These are phyloP conservation scores for Neofusicoccum laricinum DNA, from an alignment of 2,329 filamentous ascomycete species.

Conservation along the genomic window DNA sequence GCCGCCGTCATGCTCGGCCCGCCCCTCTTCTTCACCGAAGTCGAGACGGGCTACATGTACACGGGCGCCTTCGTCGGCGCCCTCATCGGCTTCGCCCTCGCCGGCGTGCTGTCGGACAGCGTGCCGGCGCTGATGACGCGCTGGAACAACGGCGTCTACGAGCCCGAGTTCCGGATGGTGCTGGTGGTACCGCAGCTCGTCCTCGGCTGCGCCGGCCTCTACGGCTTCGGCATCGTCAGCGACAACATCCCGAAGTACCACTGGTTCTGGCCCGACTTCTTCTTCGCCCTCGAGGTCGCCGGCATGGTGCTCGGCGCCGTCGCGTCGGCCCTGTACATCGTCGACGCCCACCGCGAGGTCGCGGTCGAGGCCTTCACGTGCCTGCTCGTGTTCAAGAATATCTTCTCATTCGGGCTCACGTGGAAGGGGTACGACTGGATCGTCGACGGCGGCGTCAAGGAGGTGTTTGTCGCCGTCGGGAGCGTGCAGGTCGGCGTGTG, in stretches of 20 bases:
- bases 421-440: conserved; percentile 86
- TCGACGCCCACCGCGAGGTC: conserved; percentile 89
- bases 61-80: conserved; percentile 82
- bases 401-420: conserved; percentile 84
- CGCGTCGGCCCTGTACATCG: conserved; percentile 80
- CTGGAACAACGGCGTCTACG: conserved; percentile 65
- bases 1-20: conserved; percentile 79
- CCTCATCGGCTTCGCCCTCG: conserved; percentile 71
- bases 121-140: conserved; percentile 68
- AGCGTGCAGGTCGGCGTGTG: conserved; percentile 78
- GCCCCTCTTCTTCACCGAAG: conserved; percentile 77
- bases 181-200: conserved; percentile 80
- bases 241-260: conserved; percentile 60
- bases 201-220: conserved; percentile 73
- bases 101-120: conserved; percentile 71
- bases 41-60: conserved; percentile 83
- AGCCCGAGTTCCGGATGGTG: conserved; percentile 64
- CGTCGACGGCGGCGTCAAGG: conserved; percentile 57
- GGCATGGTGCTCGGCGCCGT: conserved; percentile 93
- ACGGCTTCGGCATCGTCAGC: conserved; percentile 77
- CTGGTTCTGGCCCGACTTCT: conserved; percentile 73
- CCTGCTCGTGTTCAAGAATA: conserved; percentile 89
- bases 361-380: conserved; percentile 87
- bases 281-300: conserved; percentile 79
- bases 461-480: conserved; percentile 67